A percentile compares a stretch with the other conserved stretches of the same genome.
Conservation (phyloP, 2,329 filamentous ascomycete species). For the Delphinella strobiligena region DNA sequence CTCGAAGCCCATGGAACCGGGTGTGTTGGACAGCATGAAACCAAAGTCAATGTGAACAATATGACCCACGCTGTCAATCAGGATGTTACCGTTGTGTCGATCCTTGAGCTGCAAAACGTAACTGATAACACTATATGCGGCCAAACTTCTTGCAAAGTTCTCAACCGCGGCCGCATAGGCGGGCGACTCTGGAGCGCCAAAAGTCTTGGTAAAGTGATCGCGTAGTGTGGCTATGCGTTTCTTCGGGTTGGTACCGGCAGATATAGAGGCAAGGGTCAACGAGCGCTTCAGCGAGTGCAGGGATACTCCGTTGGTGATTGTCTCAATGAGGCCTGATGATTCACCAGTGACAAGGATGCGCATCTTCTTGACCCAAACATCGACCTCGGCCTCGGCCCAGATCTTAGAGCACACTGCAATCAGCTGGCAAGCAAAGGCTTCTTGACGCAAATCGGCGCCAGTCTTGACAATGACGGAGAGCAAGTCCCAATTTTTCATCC, state of each 20-base stretch:
- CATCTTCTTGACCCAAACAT: constrained; percentile 86
- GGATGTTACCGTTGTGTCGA: constrained; percentile 74
- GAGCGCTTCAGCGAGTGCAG: constrained; percentile 74
- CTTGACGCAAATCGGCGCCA: constrained; percentile 68
- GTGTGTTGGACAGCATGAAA: constrained; percentile 81
- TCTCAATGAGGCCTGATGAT: constrained; percentile 74
- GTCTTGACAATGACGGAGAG: constrained; percentile 83
- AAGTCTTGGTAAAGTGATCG: constrained; percentile 71
- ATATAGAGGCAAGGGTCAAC: constrained; percentile 62
- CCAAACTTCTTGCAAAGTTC: constrained; percentile 69
- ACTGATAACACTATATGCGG: constrained; percentile 74
- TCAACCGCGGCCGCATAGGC: constrained; percentile 61
- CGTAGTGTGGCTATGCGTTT: constrained; percentile 68
- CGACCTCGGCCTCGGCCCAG: constrained; percentile 60
- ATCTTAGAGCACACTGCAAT: constrained; percentile 73
- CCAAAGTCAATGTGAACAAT: constrained; percentile 85
- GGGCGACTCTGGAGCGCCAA: constrained; percentile 57
- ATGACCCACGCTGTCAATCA: constrained; percentile 75
- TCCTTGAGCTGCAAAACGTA: constrained; percentile 79
- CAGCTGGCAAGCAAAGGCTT: constrained; percentile 77
- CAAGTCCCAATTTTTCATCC: constrained; percentile 84
- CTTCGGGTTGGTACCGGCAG: constrained; percentile 58
- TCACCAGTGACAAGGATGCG: constrained; percentile 76
- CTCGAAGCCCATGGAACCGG: constrained; percentile 73
- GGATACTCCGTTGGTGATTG: constrained; percentile 80